A percentile compares a stretch with the other conserved stretches of the same genome.
These are phyloP conservation scores for Metschnikowia cubensis DNA, from an alignment of 805 yeast species.

Conservation along the genomic window DNA sequence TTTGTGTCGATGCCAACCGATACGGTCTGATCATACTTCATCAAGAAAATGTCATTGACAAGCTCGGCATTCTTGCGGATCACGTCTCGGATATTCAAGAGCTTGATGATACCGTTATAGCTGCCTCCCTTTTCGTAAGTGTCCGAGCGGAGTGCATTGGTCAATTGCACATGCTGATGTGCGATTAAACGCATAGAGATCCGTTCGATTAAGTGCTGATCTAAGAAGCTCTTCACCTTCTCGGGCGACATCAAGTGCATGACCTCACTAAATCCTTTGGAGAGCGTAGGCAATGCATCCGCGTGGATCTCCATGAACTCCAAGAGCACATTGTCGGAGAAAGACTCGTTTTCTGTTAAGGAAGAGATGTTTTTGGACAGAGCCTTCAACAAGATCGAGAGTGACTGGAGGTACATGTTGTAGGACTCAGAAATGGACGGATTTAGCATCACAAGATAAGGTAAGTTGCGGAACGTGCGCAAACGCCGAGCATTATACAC, in stretches of 20 bases:
- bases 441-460: conserved; percentile 80
- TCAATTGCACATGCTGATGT: conserved; percentile 73
- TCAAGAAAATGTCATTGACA: conserved; percentile 76
- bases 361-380: conserved; percentile 40
- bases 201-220: conserved; percentile 74
- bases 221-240: conserved; percentile 60
- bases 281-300: conserved; percentile 76
- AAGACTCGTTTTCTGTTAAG: conserved; percentile 48
- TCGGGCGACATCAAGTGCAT: conserved; percentile 41
- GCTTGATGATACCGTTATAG: conserved; percentile 54
- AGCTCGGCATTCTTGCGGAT: conserved; percentile 63
- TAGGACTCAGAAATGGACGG: conserved; percentile 82
- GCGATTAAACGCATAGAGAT: conserved; percentile 84
- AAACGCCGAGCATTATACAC: conserved; percentile 68
- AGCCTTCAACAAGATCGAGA: conserved; percentile 38
- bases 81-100: conserved; percentile 59
- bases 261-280: conserved; percentile 78
- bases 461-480: conserved; percentile 65
- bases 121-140: conserved; percentile 54
- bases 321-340: conserved; percentile 47
- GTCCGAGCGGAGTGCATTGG: conserved; percentile 39
- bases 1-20: conserved; percentile 50
- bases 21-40: conserved; percentile 79
- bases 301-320: conserved; percentile 71
- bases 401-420: conserved; percentile 65